Base-by-base conservation (phyloP, 164 flowering plant genomes). In the Macadamia tetraphylla region DNA sequence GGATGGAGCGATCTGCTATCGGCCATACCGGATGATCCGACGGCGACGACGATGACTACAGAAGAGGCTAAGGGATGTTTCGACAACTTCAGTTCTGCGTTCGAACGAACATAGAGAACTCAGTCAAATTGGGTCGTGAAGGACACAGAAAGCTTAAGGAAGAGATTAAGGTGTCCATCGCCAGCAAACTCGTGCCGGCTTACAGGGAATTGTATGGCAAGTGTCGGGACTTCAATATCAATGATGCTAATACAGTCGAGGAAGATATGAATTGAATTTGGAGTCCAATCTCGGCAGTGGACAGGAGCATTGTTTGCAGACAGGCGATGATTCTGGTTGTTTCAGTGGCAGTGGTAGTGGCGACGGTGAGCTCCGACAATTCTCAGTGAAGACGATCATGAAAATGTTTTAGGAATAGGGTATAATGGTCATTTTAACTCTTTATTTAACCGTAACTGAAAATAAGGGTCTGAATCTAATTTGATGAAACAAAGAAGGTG, bases 1-100 rank as follows among this genome's bases (percentile, higher is more conserved):
- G 87, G 78, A 6, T 89, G 95, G 95, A 74, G 81, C 52, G 76
- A 67, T 17, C 90, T 85, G n/a, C 15, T 72, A 40, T 17, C 75
- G 9, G 55, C 86, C 8, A 63, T 87, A 68, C 84, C 88, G 60
- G 75, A 58, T 23, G 32, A 76, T 70, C 71, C 82, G 2, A 56
- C 77, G 42, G 81, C 23, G 23, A 23, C 67, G 0, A 64, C 1
- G 31, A 57, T 77, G 0, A 59, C 85, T 9, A 13, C 60, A 18
- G 86, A 70, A 40, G 77, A 63, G 12, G 87, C 73, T 0, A 76
- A 76, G 75, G 75, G 74, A 52, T 42, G 59, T 14, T 82, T 87
- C 70, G 55, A 51, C 58, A 61, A 40, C 32, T 89, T 89, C 80
- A 86, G 76, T 30, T 4, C 65, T 3, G 76, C 73, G 1, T 89